Evolutionary conservation across 257 asterid genomes (phyloP).

Genomic region (Solanum lycopersicoides): DNA sequence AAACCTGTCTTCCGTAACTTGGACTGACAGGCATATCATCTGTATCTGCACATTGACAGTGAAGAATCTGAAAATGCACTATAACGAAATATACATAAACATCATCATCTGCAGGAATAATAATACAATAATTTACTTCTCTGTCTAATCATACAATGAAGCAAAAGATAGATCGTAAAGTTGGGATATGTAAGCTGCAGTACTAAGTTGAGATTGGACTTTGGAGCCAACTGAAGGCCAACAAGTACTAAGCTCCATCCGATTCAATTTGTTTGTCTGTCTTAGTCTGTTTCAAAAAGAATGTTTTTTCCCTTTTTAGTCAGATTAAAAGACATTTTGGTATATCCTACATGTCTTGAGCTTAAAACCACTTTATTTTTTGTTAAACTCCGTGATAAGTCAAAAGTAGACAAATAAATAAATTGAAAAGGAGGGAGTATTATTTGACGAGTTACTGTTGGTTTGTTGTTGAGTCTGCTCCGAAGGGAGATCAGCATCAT

Average conservation of each 20-base stretch:
- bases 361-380: neutral
- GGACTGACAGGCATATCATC: neutral
- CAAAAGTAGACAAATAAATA: neutral
- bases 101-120: neutral
- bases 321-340: neutral
- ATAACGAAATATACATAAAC: neutral
- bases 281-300: neutral
- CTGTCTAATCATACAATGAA: neutral
- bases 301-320: neutral
- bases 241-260: no score
- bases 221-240: neutral
- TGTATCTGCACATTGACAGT: slow-evolving; percentile 5
- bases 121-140: no score
- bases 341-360: neutral
- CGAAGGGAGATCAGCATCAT: neutral
- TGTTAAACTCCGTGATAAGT: neutral
- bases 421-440: neutral
- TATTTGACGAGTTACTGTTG: neutral
- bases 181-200: neutral
- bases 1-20: slow-evolving; percentile 11
- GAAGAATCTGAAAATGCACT: neutral
- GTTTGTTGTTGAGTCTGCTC: neutral
- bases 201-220: neutral
- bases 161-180: neutral
- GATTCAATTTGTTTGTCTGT: neutral